Conservation (phyloP, 1,139 yeast species). For the Meyerozyma elateridarum region DNA sequence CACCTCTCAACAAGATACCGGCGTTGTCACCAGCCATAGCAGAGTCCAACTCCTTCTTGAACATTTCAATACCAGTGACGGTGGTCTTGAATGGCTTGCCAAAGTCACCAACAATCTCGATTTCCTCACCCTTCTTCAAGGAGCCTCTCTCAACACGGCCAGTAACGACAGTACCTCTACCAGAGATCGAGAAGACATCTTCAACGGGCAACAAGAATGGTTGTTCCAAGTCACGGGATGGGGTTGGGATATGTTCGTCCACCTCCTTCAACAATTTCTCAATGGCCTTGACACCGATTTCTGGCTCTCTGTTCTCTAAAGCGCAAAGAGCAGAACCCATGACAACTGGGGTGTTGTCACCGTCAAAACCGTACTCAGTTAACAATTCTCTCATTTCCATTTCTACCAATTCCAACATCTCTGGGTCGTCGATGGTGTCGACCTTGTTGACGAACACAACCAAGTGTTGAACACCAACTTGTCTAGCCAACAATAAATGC, state of each 20-base stretch:
- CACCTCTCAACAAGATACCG: conserved; percentile 96
- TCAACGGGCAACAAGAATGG: conserved; percentile 97
- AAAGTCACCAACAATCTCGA: conserved; percentile 92
- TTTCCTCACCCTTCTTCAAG: conserved; percentile 96
- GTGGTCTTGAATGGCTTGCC: conserved; percentile 85
- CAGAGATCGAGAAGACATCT: conserved; percentile 96
- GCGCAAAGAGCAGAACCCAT: conserved; percentile 99
- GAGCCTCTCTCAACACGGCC: conserved; percentile 99
- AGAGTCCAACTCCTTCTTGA: conserved; percentile 94
- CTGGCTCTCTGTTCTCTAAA: conserved; percentile 81
- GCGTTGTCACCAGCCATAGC: conserved; percentile 99
- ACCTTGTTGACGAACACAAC: conserved; percentile 98
- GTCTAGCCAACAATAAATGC: conserved; percentile 96
- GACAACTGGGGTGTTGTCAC: conserved; percentile 95
- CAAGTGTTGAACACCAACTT: conserved; percentile 97
- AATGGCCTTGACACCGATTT: conserved; percentile 87
- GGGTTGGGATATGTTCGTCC: conserved; percentile 94
- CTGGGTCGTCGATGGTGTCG: conserved; percentile 96
- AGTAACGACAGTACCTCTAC: conserved; percentile 99
- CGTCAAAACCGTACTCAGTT: conserved; percentile 89
- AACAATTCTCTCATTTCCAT: conserved; percentile 99
- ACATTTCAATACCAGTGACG: conserved; percentile 98
- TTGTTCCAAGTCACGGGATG: conserved; percentile 91
- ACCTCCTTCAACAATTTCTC: conserved; percentile 83
- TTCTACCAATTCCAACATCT: conserved; percentile 98